These are phyloP conservation scores for Gossypium raimondii DNA, from an alignment of 345 rosid species.

Conservation along the genomic window DNA sequence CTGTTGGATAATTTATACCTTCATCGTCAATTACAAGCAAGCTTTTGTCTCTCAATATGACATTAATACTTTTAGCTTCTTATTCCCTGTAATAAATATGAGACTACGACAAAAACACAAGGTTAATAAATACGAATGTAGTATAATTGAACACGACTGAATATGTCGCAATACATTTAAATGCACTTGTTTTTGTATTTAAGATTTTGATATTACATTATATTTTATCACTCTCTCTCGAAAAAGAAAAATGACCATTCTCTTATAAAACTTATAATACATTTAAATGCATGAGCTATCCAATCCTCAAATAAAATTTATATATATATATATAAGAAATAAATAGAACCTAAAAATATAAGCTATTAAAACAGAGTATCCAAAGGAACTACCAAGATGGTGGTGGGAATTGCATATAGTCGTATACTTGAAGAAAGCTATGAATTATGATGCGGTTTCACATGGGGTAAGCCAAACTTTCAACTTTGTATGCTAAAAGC, in stretches of 20 bases:
- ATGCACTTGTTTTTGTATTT: too few relatives aligned
- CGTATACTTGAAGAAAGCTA: neutral
- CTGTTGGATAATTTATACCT: neutral
- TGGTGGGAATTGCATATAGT: neutral
- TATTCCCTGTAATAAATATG: too few relatives aligned
- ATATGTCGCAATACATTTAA: too few relatives aligned
- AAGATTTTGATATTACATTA: too few relatives aligned
- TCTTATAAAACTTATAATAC: neutral
- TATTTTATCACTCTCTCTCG: neutral
- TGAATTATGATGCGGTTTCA: conserved; percentile 1
- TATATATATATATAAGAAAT: neutral
- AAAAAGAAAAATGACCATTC: neutral
- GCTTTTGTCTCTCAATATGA: neutral
- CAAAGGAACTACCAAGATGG: conserved; percentile 2
- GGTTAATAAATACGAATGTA: too few relatives aligned
- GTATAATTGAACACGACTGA: too few relatives aligned
- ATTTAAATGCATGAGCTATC: neutral
- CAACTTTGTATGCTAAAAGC: neutral
- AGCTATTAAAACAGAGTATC: neutral
- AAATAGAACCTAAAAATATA: neutral
- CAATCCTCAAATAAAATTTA: neutral
- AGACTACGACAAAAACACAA: too few relatives aligned
- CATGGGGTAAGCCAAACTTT: neutral
- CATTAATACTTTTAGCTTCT: neutral
- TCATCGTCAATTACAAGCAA: neutral